Conservation (phyloP, 2,329 filamentous ascomycete genomes). For the Aspergillus aculeatus region DNA sequence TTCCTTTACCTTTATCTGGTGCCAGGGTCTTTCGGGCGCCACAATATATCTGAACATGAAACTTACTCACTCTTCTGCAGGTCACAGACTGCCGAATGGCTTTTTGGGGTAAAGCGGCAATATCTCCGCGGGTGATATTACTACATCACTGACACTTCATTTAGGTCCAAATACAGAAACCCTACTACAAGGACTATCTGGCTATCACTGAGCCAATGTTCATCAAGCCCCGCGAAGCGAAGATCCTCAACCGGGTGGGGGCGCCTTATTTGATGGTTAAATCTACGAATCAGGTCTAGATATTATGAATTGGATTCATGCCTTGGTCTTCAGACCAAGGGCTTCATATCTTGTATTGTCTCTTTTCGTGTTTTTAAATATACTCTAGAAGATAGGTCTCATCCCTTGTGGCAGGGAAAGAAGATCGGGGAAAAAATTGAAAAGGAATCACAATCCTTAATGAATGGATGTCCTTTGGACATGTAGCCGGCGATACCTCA, state of each 20-base stretch:
- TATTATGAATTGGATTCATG: no score
- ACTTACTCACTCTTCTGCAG: slow-evolving; percentile 10
- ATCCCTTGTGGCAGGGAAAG: no score
- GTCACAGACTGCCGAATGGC: slow-evolving; percentile 31
- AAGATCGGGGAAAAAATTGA: no score
- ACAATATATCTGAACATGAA: neutral
- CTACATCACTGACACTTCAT: neutral
- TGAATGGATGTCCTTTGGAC: no score
- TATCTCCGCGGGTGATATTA: neutral
- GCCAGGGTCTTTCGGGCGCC: no score
- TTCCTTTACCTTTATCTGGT: no score
- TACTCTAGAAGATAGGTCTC: no score
- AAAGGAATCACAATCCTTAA: no score
- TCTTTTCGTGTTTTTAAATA: no score
- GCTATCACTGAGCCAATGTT: slow-evolving; percentile 42
- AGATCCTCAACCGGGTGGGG: slow-evolving; percentile 29
- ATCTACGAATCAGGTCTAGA: neutral
- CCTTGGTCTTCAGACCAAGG: no score
- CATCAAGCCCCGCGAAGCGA: slow-evolving; percentile 39
- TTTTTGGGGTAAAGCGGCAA: slow-evolving; percentile 21
- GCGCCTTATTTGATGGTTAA: slow-evolving; percentile 1
- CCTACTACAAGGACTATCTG: slow-evolving; percentile 45
- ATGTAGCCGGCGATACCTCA: no score
- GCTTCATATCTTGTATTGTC: no score
- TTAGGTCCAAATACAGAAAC: slow-evolving; percentile 39